These are phyloP conservation scores for Hebeloma cylindrosporum DNA, from an alignment of 768 basidiomycete genomes.

Conservation along the genomic window DNA sequence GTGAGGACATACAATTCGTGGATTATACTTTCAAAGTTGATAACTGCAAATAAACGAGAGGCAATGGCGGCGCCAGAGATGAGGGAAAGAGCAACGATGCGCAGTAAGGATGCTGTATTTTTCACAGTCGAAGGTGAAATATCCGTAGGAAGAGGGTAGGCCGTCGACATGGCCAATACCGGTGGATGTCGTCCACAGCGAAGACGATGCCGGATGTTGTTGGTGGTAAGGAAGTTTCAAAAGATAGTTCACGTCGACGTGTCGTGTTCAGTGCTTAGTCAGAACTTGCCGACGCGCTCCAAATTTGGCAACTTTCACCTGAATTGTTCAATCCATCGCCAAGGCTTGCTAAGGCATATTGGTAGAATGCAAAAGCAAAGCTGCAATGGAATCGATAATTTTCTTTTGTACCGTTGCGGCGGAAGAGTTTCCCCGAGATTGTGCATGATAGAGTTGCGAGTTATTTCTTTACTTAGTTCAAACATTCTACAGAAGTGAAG, in stretches of 20 bases:
- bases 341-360: too few relatives aligned
- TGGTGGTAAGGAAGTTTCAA: slow-evolving; percentile 10
- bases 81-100: slow-evolving; percentile 84
- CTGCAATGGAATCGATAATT: too few relatives aligned
- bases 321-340: slow-evolving; percentile 10
- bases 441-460: too few relatives aligned
- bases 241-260: slow-evolving; percentile 29
- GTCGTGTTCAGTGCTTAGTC: slow-evolving; percentile 29
- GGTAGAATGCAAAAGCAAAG: too few relatives aligned
- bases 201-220: slow-evolving; percentile 10
- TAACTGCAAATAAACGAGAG: slow-evolving; percentile 93
- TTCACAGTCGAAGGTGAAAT: slow-evolving; percentile 70
- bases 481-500: too few relatives aligned
- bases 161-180: slow-evolving; percentile 62
- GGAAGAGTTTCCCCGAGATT: too few relatives aligned
- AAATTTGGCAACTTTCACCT: slow-evolving; percentile 19
- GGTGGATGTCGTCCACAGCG: slow-evolving; percentile 10
- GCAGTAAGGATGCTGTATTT: slow-evolving; percentile 88
- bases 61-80: slow-evolving; percentile 95
- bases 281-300: slow-evolving; percentile 22
- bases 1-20: slow-evolving; percentile 86
- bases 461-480: too few relatives aligned
- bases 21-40: slow-evolving; percentile 99
- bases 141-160: slow-evolving; percentile 71
- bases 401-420: too few relatives aligned